phyloP scores from a whole-genome alignment of 306 rosid genomes.

The Abrus pulchellus region DNA sequence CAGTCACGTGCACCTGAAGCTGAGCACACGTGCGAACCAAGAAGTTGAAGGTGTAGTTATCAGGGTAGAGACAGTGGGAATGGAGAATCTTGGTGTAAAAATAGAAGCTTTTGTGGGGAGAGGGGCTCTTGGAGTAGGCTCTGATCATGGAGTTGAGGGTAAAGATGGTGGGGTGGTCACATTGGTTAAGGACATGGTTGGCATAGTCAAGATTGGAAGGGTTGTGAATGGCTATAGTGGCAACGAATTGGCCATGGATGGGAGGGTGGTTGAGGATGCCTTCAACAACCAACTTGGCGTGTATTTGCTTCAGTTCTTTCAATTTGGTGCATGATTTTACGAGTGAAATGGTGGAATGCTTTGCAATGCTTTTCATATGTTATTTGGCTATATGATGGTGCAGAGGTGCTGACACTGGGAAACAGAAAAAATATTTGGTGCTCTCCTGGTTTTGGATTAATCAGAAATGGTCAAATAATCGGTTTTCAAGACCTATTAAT shows the following conservation, averaged over 20 bases:
- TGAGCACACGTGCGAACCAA: conserved; percentile 59
- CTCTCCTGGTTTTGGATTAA: no score
- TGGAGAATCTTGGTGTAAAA: conserved; percentile 57
- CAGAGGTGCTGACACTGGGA: not conserved
- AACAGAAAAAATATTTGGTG: no score
- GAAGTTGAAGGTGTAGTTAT: conserved; percentile 71
- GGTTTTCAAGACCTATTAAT: no score
- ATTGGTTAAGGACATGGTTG: conserved; percentile 40
- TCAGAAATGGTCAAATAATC: no score
- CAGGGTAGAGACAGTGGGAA: conserved; percentile 51
- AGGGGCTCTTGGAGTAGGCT: conserved; percentile 64
- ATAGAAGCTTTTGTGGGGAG: conserved; percentile 59
- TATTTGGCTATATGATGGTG: not conserved
- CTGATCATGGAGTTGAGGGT: conserved; percentile 77
- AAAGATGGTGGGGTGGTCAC: conserved; percentile 56
- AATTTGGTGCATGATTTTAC: conserved; percentile 28
- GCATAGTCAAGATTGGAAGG: conserved; percentile 39
- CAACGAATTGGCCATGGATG: conserved; percentile 43
- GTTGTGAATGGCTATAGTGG: conserved; percentile 44
- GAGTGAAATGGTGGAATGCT: conserved; percentile 46
- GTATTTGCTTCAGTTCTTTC: conserved; percentile 47
- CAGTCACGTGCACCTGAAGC: conserved; percentile 44
- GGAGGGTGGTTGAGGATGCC: conserved; percentile 39
- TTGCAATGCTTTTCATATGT: conserved; percentile 32
- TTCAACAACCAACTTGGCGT: conserved; percentile 31